Evolutionary conservation across 106 monocot species (phyloP).

Genomic region (Acanthochlamys bracteata): DNA sequence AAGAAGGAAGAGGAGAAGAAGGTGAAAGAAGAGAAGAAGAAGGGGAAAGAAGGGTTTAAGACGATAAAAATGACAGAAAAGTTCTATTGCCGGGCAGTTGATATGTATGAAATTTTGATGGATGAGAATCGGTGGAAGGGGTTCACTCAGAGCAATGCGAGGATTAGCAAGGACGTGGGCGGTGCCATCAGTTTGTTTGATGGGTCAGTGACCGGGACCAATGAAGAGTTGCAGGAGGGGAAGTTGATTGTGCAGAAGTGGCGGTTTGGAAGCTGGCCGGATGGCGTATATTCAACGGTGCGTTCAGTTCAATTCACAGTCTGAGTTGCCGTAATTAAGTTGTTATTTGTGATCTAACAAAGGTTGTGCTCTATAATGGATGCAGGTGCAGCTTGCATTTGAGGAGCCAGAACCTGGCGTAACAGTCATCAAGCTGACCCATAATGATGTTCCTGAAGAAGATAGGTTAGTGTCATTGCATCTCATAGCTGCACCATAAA

Average conservation of each 20-base stretch:
- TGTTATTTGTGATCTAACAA: neutral
- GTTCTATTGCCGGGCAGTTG: slow-evolving; percentile 68
- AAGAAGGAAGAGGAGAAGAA: slow-evolving; percentile 21
- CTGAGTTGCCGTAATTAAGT: neutral
- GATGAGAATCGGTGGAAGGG: slow-evolving; percentile 99
- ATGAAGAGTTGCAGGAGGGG: slow-evolving; percentile 75
- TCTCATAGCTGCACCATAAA: too few relatives aligned
- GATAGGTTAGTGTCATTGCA: slow-evolving; percentile 44
- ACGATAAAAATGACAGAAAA: slow-evolving; percentile 66
- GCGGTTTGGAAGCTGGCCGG: slow-evolving; percentile 86
- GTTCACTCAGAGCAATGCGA: slow-evolving; percentile 94
- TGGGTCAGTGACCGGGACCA: slow-evolving; percentile 67
- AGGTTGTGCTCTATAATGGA: neutral
- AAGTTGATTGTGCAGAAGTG: slow-evolving; percentile 91
- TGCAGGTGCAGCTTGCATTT: slow-evolving; percentile 77
- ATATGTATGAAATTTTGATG: slow-evolving; percentile 86
- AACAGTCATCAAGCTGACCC: slow-evolving; percentile 59
- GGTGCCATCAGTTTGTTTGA: slow-evolving; percentile 85
- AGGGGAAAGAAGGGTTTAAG: slow-evolving; percentile 76
- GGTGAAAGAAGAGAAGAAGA: slow-evolving; percentile 34
- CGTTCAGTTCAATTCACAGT: neutral
- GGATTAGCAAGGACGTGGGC: slow-evolving; percentile 77
- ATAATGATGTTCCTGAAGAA: slow-evolving; percentile 79
- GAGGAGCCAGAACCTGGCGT: slow-evolving; percentile 90
- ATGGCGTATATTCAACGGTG: slow-evolving; percentile 65